phyloP scores from a whole-genome alignment of 1,284 basidiomycete species.

The Irpex lacteus region DNA sequence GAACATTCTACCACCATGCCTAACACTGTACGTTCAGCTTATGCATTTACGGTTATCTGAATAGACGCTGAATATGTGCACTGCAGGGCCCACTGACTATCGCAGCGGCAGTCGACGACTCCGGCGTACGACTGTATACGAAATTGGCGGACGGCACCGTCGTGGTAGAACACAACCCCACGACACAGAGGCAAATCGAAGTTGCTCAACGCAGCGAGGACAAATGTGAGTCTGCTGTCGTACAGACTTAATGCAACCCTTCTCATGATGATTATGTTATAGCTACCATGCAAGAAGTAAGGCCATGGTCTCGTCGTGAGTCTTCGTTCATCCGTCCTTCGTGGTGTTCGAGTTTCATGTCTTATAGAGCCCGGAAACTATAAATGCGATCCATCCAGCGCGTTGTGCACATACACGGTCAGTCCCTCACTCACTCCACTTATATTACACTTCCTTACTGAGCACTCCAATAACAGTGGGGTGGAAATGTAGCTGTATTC shows the following conservation, averaged over 20 bases:
- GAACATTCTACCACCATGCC: too few relatives aligned
- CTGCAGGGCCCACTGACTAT: not conserved
- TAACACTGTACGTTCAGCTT: too few relatives aligned
- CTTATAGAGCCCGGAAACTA: not conserved
- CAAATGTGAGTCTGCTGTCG: not conserved
- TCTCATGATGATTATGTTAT: not conserved
- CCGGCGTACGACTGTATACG: not conserved
- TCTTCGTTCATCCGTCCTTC: not conserved
- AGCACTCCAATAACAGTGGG: not conserved
- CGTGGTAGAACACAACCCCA: not conserved
- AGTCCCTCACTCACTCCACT: not conserved
- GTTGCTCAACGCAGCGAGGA: not conserved
- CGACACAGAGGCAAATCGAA: not conserved
- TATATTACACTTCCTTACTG: not conserved
- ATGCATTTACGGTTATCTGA: too few relatives aligned
- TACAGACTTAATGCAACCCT: not conserved
- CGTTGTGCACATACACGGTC: not conserved
- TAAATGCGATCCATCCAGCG: not conserved
- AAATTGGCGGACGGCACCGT: not conserved
- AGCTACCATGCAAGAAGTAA: not conserved
- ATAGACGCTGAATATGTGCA: too few relatives aligned
- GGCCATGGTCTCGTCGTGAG: not conserved
- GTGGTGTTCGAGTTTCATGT: not conserved
- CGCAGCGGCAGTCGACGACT: not conserved
- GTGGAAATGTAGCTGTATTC: not conserved